A percentile compares a stretch with the other conserved stretches of the same genome.
These are phyloP conservation scores for Epicoccum nigrum DNA, from an alignment of 2,329 filamentous ascomycete genomes.

Conservation along the genomic window DNA sequence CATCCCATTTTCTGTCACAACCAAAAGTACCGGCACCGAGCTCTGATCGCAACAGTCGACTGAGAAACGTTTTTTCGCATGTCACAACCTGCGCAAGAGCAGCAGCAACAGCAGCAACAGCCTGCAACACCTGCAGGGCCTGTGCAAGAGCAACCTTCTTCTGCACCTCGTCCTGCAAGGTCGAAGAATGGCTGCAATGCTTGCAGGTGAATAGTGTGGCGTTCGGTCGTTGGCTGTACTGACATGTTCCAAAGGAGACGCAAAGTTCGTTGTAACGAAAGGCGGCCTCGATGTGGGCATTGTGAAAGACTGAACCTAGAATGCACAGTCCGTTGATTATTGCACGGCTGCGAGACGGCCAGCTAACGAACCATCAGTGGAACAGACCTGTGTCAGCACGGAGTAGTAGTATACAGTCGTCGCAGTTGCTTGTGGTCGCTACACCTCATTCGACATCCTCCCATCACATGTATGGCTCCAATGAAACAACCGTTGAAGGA, in stretches of 20 bases:
- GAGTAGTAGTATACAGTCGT: constrained; percentile 24
- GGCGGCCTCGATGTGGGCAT: constrained; percentile 59
- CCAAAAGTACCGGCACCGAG: constrained; percentile 1
- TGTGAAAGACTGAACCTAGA: constrained; percentile 61
- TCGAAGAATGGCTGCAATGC: constrained; percentile 43
- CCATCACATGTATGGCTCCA: constrained; percentile 20
- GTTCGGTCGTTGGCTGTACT: constrained; percentile 7
- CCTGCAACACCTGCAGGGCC: constrained; percentile 21
- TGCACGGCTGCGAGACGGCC: background rate
- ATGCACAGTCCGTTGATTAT: constrained; percentile 44
- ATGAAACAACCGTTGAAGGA: constrained; percentile 23
- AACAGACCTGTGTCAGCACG: constrained; percentile 34
- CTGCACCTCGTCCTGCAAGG: constrained; percentile 34
- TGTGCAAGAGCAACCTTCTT: constrained; percentile 13
- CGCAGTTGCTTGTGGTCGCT: constrained; percentile 24
- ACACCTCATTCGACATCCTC: constrained; percentile 22
- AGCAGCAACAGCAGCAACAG: constrained; percentile 19
- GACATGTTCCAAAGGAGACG: constrained; percentile 49
- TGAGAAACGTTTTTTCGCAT: constrained; percentile 12
- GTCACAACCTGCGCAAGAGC: constrained; percentile 27
- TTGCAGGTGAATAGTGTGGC: constrained; percentile 26
- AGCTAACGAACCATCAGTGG: constrained; percentile 43
- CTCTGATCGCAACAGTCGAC: background rate
- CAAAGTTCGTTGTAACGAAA: constrained; percentile 63
- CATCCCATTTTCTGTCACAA: constrained; percentile 2